These are phyloP conservation scores for Eutrema japonicum DNA, from an alignment of 345 rosid species.

Conservation along the genomic window DNA sequence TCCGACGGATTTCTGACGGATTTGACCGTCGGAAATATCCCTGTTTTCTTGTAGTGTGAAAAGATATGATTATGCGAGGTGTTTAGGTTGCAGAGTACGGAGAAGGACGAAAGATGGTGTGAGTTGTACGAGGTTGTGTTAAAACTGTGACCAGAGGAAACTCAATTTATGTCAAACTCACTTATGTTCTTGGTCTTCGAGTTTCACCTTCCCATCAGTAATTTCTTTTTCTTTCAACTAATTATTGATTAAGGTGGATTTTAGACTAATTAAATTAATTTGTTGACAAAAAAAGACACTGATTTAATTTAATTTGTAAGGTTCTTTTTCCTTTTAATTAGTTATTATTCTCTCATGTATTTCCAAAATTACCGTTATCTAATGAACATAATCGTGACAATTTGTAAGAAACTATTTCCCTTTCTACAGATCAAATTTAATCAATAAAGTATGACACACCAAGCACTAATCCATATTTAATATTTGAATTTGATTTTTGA, in stretches of 20 bases:
- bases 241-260: not conserved
- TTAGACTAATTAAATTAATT: not conserved
- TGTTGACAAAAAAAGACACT: not conserved
- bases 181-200: conserved; percentile 70
- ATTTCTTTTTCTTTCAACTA: not conserved
- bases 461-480: not conserved
- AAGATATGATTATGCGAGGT: not conserved
- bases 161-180: conserved; percentile 52
- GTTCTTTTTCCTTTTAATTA: not conserved
- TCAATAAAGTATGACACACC: not conserved
- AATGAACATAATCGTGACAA: conserved; percentile 29
- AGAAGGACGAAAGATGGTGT: conserved; percentile 55
- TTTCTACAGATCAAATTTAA: not conserved
- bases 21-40: no score
- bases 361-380: conserved; percentile 25
- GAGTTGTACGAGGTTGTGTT: conserved; percentile 70
- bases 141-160: conserved; percentile 63
- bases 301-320: not conserved
- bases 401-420: not conserved
- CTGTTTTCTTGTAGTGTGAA: no score
- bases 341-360: not conserved
- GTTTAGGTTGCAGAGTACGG: conserved; percentile 75
- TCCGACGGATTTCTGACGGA: no score
- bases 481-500: not conserved
- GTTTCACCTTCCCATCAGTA: conserved; percentile 74